These are phyloP conservation scores for Rutstroemia sp. DNA, from an alignment of 2,329 filamentous ascomycete genomes.

Conservation along the genomic window DNA sequence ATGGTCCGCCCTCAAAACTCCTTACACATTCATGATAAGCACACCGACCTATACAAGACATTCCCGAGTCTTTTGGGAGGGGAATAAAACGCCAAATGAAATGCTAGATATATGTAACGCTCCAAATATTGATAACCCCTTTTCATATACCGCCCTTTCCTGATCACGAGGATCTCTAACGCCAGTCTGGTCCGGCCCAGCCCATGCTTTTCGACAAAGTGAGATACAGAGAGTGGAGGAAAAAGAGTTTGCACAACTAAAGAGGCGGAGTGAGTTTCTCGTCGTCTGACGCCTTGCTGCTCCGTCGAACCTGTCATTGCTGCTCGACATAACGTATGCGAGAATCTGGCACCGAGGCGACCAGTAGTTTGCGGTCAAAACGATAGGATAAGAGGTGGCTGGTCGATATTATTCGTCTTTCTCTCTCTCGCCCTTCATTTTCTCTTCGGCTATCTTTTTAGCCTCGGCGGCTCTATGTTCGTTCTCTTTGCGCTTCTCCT, in stretches of 20 bases:
- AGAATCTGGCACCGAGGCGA: too few relatives aligned
- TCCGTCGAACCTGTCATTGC: too few relatives aligned
- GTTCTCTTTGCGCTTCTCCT: slow-evolving; percentile 8
- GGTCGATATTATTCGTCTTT: neutral
- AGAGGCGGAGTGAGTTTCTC: too few relatives aligned
- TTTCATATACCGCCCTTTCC: neutral
- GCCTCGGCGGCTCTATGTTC: slow-evolving; percentile 7
- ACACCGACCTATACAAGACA: neutral
- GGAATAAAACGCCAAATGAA: slow-evolving; percentile 8
- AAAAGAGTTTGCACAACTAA: neutral
- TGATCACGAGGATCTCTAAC: neutral
- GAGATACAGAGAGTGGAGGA: neutral
- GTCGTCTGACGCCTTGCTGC: too few relatives aligned
- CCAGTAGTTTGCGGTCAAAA: neutral
- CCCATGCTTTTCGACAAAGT: neutral
- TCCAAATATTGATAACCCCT: neutral
- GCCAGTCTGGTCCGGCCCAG: neutral
- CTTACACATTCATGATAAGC: neutral
- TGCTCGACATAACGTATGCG: too few relatives aligned
- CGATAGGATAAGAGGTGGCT: neutral
- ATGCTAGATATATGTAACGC: neutral
- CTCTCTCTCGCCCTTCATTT: slow-evolving; percentile 1
- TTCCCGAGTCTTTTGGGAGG: neutral
- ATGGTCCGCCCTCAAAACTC: neutral
- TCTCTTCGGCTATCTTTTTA: slow-evolving; percentile 2